phyloP scores from a whole-genome alignment of 202 grass and related monocot species.

The Carex arenaria region DNA sequence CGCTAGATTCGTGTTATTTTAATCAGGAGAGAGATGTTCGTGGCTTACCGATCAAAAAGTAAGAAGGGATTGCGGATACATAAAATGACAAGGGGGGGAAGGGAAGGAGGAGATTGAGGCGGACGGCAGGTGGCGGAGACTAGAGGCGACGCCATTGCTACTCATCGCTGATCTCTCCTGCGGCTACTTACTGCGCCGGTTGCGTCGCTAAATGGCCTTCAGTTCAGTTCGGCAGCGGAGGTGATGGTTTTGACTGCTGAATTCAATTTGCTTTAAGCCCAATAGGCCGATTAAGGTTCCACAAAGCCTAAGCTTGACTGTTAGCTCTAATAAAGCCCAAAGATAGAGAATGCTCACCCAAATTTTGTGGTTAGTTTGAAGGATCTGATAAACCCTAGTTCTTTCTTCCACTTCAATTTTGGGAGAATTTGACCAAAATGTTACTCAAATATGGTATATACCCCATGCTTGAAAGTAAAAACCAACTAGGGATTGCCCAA shows the following conservation, averaged over 20 bases:
- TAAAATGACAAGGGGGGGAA: not conserved
- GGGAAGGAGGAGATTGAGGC: not conserved
- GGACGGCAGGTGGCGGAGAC: not conserved
- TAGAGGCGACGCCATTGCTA: not conserved
- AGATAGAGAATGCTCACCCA: not conserved
- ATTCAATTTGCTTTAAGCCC: not conserved
- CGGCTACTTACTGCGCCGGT: not conserved
- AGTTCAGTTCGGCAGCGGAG: not conserved
- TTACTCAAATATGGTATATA: not conserved
- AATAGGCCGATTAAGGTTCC: not conserved
- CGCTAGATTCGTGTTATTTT: not conserved
- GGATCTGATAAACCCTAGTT: not conserved
- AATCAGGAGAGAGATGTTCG: not conserved
- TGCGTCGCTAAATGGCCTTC: not conserved
- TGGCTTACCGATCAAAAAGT: not conserved
- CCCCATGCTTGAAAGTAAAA: not conserved
- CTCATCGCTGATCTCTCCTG: not conserved
- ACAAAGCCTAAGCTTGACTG: not conserved
- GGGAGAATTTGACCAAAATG: not conserved
- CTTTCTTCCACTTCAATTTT: not conserved
- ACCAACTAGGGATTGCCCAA: not conserved
- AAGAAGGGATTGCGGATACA: not conserved
- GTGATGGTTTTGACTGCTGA: not conserved
- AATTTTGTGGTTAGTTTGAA: not conserved
- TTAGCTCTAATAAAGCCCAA: not conserved